Evolutionary conservation across 2,329 filamentous ascomycete genomes (phyloP).

Genomic region (Hymenoscyphus linearis): DNA sequence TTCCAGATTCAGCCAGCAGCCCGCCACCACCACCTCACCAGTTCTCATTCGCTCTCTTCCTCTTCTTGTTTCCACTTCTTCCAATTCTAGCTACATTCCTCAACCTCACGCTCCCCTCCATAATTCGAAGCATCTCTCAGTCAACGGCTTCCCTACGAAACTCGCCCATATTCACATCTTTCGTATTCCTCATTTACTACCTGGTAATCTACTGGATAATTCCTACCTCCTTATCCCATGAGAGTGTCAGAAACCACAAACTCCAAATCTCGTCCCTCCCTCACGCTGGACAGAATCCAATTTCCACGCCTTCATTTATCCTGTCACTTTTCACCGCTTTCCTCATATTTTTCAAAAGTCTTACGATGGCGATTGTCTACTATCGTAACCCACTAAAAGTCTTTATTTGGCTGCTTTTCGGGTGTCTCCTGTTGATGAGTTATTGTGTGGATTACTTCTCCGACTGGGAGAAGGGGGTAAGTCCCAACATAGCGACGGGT

Average conservation of each 20-base stretch:
- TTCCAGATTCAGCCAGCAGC: neutral
- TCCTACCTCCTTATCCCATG: neutral
- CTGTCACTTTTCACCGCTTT: neutral
- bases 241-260: neutral
- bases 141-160: neutral
- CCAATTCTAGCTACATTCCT: neutral
- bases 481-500: neutral
- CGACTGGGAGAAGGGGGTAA: neutral
- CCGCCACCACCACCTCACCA: neutral
- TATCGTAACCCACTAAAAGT: neutral
- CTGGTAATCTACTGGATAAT: slow-evolving; percentile 2
- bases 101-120: slow-evolving; percentile 1
- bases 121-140: neutral
- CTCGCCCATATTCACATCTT: neutral
- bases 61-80: neutral
- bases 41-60: slow-evolving; percentile 8
- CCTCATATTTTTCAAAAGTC: neutral
- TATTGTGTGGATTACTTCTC: slow-evolving; percentile 4
- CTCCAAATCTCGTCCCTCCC: neutral
- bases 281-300: slow-evolving; percentile 2
- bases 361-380: neutral
- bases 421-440: neutral
- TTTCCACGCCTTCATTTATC: slow-evolving; percentile 6
- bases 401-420: slow-evolving; percentile 2
- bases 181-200: slow-evolving; percentile 5